These are phyloP conservation scores for Microcera coccophila DNA, from an alignment of 2,329 filamentous ascomycete genomes.

Conservation along the genomic window DNA sequence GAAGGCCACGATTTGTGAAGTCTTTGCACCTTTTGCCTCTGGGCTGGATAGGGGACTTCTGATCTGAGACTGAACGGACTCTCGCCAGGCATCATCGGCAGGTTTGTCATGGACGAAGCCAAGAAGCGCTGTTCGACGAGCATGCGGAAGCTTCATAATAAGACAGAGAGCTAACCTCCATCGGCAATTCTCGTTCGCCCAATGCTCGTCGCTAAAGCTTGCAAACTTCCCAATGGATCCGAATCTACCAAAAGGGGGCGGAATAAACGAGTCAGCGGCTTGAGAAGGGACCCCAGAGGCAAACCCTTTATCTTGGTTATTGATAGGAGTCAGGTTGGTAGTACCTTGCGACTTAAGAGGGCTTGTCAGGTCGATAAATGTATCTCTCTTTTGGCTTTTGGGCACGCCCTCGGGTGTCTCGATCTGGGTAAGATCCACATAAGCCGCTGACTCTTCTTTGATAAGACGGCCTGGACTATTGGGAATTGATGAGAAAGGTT, in stretches of 20 bases:
- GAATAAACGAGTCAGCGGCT: neutral
- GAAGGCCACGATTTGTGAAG: constrained; percentile 21
- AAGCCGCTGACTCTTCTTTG: constrained; percentile 21
- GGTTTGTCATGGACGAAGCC: constrained; percentile 16
- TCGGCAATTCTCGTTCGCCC: constrained; percentile 26
- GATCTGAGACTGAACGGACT: constrained; percentile 16
- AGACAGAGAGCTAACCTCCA: constrained; percentile 30
- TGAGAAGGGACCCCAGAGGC: neutral
- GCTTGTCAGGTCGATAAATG: constrained; percentile 26
- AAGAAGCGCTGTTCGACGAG: constrained; percentile 27
- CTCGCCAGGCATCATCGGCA: constrained; percentile 17
- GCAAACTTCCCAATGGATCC: constrained; percentile 24
- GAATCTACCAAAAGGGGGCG: constrained; percentile 21
- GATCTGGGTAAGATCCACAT: constrained; percentile 30
- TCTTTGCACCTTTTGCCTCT: constrained; percentile 8
- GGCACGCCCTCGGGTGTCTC: constrained; percentile 14
- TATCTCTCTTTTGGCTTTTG: neutral
- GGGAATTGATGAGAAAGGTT: no score
- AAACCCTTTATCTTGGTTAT: neutral
- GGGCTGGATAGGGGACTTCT: constrained; percentile 11
- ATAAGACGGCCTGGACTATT: constrained; percentile 2
- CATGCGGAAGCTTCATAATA: constrained; percentile 29
- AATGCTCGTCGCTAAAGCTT: constrained; percentile 14
- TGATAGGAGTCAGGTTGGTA: neutral
- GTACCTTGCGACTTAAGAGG: constrained; percentile 11